Evolutionary conservation across 495 filamentous ascomycete species (phyloP).

Genomic region (Hypoxylon intermedium): DNA sequence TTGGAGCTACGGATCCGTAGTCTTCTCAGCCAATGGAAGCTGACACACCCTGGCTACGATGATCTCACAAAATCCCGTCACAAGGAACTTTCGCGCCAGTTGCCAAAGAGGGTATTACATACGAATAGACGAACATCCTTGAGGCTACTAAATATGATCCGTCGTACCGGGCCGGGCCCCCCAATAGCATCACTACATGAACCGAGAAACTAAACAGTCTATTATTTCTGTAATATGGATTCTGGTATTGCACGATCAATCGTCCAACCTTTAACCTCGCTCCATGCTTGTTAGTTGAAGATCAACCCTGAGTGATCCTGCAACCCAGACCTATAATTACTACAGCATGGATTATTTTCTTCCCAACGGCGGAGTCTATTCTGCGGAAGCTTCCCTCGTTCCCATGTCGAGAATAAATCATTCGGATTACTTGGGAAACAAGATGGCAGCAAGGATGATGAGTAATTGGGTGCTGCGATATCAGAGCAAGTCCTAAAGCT

Average conservation of each 20-base stretch:
- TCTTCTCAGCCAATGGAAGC: conserved; percentile 5
- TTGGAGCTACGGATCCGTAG: not conserved
- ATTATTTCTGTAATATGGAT: no score
- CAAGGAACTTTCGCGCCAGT: conserved; percentile 3
- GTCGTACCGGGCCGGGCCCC: not conserved
- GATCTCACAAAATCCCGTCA: conserved; percentile 8
- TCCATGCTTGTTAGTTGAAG: not conserved
- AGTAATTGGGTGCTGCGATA: conserved; percentile 5
- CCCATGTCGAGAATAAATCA: not conserved
- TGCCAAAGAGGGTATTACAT: no score
- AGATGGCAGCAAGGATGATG: conserved; percentile 6
- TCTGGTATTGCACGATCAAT: not conserved
- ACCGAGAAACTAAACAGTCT: not conserved
- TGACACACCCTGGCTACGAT: conserved; percentile 12
- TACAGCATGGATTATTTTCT: not conserved
- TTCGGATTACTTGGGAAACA: not conserved
- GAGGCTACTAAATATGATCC: conserved; percentile 20
- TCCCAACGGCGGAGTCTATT: no score
- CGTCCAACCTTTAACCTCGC: not conserved
- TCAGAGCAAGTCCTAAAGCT: not conserved
- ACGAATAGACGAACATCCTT: no score
- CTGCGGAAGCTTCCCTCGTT: conserved; percentile 3
- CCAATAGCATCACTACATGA: conserved; percentile 10
- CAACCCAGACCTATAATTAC: conserved; percentile 22
- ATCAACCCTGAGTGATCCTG: conserved; percentile 13